These are phyloP conservation scores for Vanderwaltozyma polyspora DNA, from an alignment of 805 yeast genomes.

Conservation along the genomic window DNA sequence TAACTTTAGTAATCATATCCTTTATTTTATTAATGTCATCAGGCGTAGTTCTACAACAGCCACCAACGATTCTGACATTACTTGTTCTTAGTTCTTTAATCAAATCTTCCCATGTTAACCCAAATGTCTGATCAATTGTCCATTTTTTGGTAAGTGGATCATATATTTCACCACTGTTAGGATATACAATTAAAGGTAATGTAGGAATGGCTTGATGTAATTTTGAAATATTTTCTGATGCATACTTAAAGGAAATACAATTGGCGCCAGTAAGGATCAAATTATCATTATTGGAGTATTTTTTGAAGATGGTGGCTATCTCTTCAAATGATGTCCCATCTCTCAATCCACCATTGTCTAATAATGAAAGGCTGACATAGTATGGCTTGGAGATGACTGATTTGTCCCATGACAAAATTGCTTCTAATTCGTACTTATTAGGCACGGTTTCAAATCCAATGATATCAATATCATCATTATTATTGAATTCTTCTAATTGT, in stretches of 20 bases:
- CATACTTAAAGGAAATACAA: conserved; percentile 42
- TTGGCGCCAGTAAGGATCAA: conserved; percentile 54
- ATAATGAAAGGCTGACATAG: conserved; percentile 35
- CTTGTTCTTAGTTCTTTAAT: conserved; percentile 31
- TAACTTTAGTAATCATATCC: too few species aligned
- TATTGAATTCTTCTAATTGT: conserved; percentile 41
- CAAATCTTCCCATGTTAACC: conserved; percentile 32
- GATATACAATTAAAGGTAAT: conserved; percentile 46
- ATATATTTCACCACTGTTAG: conserved; percentile 65
- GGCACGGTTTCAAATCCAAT: conserved; percentile 70
- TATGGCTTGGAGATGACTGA: conserved; percentile 30
- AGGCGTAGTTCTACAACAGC: conserved; percentile 67
- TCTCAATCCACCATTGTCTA: conserved; percentile 30
- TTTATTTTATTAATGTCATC: conserved; percentile 22
- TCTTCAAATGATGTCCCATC: conserved; percentile 38
- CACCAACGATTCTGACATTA: conserved; percentile 50
- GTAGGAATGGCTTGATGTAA: conserved; percentile 14
- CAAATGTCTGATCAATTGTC: conserved; percentile 23
- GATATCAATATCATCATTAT: conserved; percentile 36
- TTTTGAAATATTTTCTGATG: conserved; percentile 30
- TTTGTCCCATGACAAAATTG: conserved; percentile 33
- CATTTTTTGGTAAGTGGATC: conserved; percentile 37
- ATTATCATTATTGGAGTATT: conserved; percentile 15
- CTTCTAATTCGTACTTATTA: conserved; percentile 42
- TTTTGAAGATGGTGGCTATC: conserved; percentile 18